Conservation (phyloP, 495 filamentous ascomycete species). For the Neurospora discreta region DNA sequence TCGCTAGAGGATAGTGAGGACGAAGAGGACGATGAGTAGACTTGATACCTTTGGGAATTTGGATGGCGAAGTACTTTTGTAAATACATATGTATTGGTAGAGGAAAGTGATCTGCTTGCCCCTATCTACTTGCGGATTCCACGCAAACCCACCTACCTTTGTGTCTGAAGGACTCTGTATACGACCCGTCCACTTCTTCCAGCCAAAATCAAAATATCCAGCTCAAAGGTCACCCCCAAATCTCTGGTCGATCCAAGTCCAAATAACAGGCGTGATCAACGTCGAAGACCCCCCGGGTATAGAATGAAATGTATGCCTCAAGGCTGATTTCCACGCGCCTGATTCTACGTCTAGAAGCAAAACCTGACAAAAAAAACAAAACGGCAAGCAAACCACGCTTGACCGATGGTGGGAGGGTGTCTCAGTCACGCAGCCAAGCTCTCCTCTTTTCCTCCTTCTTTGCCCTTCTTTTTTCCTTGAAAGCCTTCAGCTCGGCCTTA, state of each 20-base stretch:
- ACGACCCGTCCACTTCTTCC: background rate
- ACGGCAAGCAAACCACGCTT: background rate
- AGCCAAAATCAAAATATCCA: background rate
- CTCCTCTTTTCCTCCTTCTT: constrained; percentile 92
- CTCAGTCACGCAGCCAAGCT: constrained; percentile 79
- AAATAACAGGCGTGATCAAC: background rate
- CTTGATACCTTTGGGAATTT: background rate
- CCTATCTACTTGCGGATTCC: background rate
- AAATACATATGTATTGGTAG: background rate
- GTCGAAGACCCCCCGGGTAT: background rate
- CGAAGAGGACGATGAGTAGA: constrained; percentile 13
- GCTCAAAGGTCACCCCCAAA: background rate
- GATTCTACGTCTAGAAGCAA: background rate
- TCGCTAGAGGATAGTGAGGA: constrained; percentile 16
- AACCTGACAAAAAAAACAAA: background rate
- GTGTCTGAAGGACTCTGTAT: background rate
- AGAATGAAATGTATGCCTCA: background rate
- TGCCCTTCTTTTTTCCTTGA: constrained; percentile 55
- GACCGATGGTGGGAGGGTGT: background rate
- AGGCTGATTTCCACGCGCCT: background rate
- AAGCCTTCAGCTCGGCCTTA: constrained; percentile 69
- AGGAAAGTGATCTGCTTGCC: background rate
- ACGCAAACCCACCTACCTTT: background rate
- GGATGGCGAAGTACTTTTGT: background rate
- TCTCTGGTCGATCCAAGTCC: background rate